Percentiles rank a stretch among this genome's conserved stretches.
These are phyloP conservation scores for Kandelia obovata DNA, from an alignment of 345 rosid genomes.

Conservation along the genomic window DNA sequence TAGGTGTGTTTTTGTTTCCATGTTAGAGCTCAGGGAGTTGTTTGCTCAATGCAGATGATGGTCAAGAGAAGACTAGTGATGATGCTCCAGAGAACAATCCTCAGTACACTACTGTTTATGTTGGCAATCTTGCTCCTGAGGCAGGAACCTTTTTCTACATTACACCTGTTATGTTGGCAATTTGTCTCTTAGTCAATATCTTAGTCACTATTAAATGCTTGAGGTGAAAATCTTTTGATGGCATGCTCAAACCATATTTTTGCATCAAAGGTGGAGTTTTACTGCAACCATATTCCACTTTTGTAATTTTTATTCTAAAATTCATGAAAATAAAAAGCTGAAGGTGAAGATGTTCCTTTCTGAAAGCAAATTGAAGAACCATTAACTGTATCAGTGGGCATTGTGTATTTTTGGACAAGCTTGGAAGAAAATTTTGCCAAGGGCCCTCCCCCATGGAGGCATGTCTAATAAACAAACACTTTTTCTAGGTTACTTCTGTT, in stretches of 20 bases:
- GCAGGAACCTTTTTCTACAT: conserved; percentile 24
- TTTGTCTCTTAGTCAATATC: too few relatives aligned
- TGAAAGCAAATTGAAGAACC: too few relatives aligned
- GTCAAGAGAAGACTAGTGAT: conserved; percentile 57
- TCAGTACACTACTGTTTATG: conserved; percentile 91
- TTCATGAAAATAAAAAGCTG: too few relatives aligned
- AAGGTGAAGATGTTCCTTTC: too few relatives aligned
- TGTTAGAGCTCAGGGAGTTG: background rate
- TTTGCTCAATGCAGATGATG: conserved; percentile 55
- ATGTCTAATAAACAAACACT: background rate
- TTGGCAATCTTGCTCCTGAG: conserved; percentile 95
- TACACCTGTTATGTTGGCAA: too few relatives aligned
- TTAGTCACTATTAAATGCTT: too few relatives aligned
- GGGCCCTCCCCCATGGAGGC: background rate
- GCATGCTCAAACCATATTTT: too few relatives aligned
- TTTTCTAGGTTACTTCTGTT: conserved; percentile 21
- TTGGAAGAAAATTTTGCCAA: background rate
- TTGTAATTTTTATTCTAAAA: too few relatives aligned
- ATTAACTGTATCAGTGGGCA: background rate
- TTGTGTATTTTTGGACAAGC: conserved; percentile 1
- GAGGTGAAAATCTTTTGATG: too few relatives aligned
- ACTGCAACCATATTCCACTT: too few relatives aligned
- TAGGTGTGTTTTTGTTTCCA: background rate
- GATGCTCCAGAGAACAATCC: conserved; percentile 90
- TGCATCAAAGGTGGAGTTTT: too few relatives aligned